Evolutionary conservation across 2,329 filamentous ascomycete genomes (phyloP), one percentile per base, ranked within the genome.

Genomic region (Alternaria conjuncta): DNA sequence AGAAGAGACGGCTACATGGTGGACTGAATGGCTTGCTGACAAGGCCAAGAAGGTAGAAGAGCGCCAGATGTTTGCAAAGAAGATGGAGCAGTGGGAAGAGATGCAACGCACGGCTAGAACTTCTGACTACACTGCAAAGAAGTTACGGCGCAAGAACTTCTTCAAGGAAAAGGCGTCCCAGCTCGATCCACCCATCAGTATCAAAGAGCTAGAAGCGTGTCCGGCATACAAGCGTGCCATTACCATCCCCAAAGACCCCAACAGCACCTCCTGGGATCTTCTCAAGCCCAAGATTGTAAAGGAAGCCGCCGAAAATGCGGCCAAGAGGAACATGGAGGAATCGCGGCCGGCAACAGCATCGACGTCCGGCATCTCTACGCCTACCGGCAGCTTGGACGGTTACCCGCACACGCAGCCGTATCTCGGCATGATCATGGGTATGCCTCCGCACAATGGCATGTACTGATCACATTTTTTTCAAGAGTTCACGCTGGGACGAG

Each of bases 11-110:
- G 57, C 69, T 18, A 62, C 72, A 23, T 73, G 71, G 66, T 69
- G 72, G 36, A 59, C 55, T 26, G 63, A 72, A 45, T 73, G 71
- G 66, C 68, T 72, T 46, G 62, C 55, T 13, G 64, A 69, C 23
- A 78, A 74, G 44, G 60, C 66, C 11, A 70, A 72, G 43, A 50
- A 72, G 15, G 65, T 76, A 15, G 72, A 77, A 28, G 77, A 78
- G 50, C 74, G 77, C 10, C 71, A 71, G 32, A 66, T 67, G 2
- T 79, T 80, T 47, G 77, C 78, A 55, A 69, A 71, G 26, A 75
- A 78, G 55, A 79, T 81, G 75, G 77, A 80, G 53, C 68, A 67
- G 5, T 81, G 76, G 75, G 79, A 81, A 62, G 76, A 79, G 56
- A 66, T 68, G 28, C 72, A 71, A 15, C 71, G 75, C 23, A 71